A percentile compares a stretch with the other conserved stretches of the same genome.
phyloP scores from a whole-genome alignment of 202 grass and related monocot genomes.

The Setaria viridis region DNA sequence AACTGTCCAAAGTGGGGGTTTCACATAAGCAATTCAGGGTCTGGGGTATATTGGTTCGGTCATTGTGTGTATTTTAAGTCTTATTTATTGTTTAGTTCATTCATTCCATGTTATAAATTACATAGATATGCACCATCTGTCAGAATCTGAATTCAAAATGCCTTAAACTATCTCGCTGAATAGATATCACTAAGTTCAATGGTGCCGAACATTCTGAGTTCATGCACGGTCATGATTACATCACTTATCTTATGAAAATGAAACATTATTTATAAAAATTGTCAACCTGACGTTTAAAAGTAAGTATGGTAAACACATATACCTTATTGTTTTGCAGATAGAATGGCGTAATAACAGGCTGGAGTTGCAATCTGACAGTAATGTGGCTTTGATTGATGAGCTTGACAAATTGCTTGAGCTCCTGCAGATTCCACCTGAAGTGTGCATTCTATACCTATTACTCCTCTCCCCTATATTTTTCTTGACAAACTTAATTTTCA shows the following conservation, averaged over 20 bases:
- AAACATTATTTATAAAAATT: not conserved
- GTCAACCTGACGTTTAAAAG: not conserved
- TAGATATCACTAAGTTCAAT: not conserved
- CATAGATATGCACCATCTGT: not conserved
- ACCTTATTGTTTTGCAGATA: constrained; percentile 60
- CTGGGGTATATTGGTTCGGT: not conserved
- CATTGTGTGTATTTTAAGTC: not conserved
- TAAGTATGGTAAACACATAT: not conserved
- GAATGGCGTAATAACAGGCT: constrained; percentile 94
- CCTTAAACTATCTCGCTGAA: not conserved
- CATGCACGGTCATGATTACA: not conserved
- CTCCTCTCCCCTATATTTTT: constrained; percentile 1
- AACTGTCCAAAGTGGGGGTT: not conserved
- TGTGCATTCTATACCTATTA: constrained; percentile 31
- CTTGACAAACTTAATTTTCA: no score
- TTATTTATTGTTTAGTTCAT: not conserved
- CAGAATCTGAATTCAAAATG: not conserved
- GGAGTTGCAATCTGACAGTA: constrained; percentile 92
- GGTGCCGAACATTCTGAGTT: not conserved
- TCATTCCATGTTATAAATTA: not conserved
- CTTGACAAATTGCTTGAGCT: constrained; percentile 81
- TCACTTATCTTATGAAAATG: not conserved
- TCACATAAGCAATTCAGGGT: not conserved
- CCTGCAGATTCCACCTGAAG: constrained; percentile 87
- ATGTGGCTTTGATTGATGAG: constrained; percentile 82